phyloP scores from a whole-genome alignment of 1,284 basidiomycete genomes.

The Leccinum cinnamomeum region DNA sequence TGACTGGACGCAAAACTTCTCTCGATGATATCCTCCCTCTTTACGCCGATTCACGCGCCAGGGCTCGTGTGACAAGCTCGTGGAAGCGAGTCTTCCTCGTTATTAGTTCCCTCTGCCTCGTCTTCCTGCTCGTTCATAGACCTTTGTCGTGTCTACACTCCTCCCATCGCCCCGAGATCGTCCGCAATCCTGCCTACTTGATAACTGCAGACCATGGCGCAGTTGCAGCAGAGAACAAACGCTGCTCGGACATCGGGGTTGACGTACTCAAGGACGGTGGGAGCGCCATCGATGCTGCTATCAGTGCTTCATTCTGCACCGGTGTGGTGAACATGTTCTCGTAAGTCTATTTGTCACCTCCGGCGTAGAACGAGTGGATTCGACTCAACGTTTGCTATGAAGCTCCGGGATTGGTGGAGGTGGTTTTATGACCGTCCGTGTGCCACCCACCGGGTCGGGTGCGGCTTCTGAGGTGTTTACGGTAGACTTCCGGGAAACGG shows the following conservation, averaged over 20 bases:
- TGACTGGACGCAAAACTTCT: neutral
- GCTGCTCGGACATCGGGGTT: slow-evolving; percentile 85
- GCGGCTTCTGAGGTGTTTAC: slow-evolving; percentile 63
- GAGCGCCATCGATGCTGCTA: slow-evolving; percentile 87
- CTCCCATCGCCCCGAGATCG: slow-evolving; percentile 10
- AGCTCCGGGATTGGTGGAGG: slow-evolving; percentile 89
- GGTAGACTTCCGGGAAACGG: slow-evolving; percentile 89
- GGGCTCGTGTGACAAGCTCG: neutral
- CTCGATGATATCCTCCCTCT: slow-evolving; percentile 26
- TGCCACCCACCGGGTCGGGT: slow-evolving; percentile 54
- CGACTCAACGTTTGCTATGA: slow-evolving; percentile 2
- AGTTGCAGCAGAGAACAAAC: slow-evolving; percentile 83
- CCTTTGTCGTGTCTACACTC: neutral
- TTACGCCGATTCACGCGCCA: slow-evolving; percentile 11
- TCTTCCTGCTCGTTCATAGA: slow-evolving; percentile 14
- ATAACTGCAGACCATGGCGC: slow-evolving; percentile 75
- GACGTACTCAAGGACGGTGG: slow-evolving; percentile 78
- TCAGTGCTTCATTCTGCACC: slow-evolving; percentile 79
- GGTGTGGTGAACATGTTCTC: slow-evolving; percentile 91
- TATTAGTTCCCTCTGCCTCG: slow-evolving; percentile 19
- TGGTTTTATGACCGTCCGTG: slow-evolving; percentile 87
- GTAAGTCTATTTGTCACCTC: slow-evolving; percentile 40
- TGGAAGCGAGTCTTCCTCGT: slow-evolving; percentile 18
- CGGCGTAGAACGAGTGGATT: neutral
- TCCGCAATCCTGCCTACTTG: slow-evolving; percentile 71